Evolutionary conservation across 495 filamentous ascomycete genomes (phyloP), one percentile per base, ranked within the genome.

Genomic region (Aspergillus cristatus): DNA sequence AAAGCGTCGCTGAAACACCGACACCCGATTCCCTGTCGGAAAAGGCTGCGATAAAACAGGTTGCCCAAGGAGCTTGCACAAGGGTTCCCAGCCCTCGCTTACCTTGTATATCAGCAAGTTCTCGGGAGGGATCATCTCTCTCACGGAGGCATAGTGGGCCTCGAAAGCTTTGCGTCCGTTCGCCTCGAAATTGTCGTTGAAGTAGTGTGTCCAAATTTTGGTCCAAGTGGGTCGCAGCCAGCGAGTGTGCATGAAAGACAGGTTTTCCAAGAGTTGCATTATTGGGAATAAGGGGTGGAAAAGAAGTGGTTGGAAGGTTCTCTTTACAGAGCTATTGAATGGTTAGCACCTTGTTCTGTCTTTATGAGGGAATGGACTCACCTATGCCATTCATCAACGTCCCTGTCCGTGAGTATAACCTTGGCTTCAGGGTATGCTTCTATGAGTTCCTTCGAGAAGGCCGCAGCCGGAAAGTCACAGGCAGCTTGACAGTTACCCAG

Each of bases 361-460:
- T 31, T 16, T 42, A 3, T n/a, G 14, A 18, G 25, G 12, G 2
- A 17, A 6, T 37, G 16, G n/a, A 36, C 40, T 1, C 4, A 42
- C 32, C n/a, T 28, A 28, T 56, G 43, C 72, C 72, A 76, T 4
- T 42, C 50, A 3, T 67, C 63, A 2, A 56, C 46, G 34, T 76
- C 70, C 10, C 75, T 60, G 1, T 52, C 59, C 1, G 68, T 71
- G 11, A 79, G 54, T 14, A 79, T 55, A 12, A 78, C 65, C 40
- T 75, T 76, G 26, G 75, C 74, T 6, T 78, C 64, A 0, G 75
- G 72, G 40, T 79, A 79, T 4, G 71, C 67, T 14, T 66, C 57
- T n/a, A 72, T 68, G 3, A 79, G 56, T 40, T 77, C 74, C 29
- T 67, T 56, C 18, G 65, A 61, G 43, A 78, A 76, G 13, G 58